These are phyloP conservation scores for Physcomitrium patens DNA, from an alignment of 225 moss, liverwort and hornwort genomes.

Conservation along the genomic window DNA sequence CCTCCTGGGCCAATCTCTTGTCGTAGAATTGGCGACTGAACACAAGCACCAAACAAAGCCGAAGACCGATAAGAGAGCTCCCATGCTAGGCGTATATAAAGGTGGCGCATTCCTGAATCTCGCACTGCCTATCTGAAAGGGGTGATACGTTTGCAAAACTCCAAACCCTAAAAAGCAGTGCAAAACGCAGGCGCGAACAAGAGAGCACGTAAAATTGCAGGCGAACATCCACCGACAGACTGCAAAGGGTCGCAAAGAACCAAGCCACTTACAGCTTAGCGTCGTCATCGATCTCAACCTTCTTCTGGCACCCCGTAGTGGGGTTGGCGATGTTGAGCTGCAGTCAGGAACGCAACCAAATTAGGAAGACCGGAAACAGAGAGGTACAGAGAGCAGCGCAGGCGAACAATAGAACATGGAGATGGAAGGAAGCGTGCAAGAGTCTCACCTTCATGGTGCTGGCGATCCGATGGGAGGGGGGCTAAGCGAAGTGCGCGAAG, in stretches of 20 bases:
- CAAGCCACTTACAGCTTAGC: conserved; percentile 66
- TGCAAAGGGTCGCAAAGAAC: not conserved
- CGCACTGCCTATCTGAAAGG: no score
- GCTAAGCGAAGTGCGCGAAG: not conserved
- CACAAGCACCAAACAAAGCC: not conserved
- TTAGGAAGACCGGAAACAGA: not conserved
- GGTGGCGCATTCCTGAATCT: not conserved
- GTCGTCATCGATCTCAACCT: conserved; percentile 94
- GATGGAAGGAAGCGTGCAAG: not conserved
- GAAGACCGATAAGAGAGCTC: not conserved
- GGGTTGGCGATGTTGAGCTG: conserved; percentile 92
- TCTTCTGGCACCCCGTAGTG: conserved; percentile 96
- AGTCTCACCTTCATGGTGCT: conserved; percentile 36
- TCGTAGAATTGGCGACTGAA: conserved; percentile 84
- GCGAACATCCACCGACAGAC: no score
- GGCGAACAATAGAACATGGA: not conserved
- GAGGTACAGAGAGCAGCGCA: no score
- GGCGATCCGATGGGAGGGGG: not conserved
- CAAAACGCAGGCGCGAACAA: not conserved
- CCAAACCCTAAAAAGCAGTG: not conserved
- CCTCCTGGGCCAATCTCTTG: conserved; percentile 91
- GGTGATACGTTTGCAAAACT: not conserved
- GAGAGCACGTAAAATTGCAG: no score
- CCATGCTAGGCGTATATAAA: not conserved
- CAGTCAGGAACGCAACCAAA: conserved; percentile 6